Evolutionary conservation across 495 filamentous ascomycete genomes (phyloP).

Genomic region (Penicillium argentinense): DNA sequence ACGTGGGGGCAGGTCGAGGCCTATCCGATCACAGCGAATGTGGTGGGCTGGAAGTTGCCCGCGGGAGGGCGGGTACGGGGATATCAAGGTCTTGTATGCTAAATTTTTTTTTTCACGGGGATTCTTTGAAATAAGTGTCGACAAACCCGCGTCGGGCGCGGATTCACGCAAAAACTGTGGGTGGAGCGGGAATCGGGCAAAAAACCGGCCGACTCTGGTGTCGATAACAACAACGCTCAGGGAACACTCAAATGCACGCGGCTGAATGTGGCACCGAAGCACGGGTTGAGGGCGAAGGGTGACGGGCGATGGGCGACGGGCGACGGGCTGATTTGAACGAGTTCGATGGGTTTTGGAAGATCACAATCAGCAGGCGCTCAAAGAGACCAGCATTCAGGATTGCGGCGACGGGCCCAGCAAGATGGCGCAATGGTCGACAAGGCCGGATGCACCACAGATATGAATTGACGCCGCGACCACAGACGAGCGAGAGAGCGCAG

Average conservation of each 20-base stretch:
- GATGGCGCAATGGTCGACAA: conserved; percentile 21
- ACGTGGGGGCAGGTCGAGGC: too few species aligned
- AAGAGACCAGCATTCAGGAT: conserved; percentile 12
- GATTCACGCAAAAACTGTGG: conserved; percentile 18
- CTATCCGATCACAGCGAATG: too few species aligned
- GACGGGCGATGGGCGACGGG: background rate
- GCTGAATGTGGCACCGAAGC: background rate
- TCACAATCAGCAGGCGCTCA: conserved; percentile 8
- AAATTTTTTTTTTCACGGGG: too few species aligned
- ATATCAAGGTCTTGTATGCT: too few species aligned
- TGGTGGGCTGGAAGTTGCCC: too few species aligned
- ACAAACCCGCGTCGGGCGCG: background rate
- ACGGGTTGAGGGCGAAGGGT: background rate
- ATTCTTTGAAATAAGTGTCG: too few species aligned
- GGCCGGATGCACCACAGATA: conserved; percentile 1
- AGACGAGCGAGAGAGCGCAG: conserved; percentile 1
- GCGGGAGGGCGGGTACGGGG: too few species aligned
- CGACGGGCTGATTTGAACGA: background rate
- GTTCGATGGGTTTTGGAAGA: background rate
- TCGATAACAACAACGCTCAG: background rate
- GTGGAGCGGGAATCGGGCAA: conserved; percentile 12
- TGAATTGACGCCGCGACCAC: background rate
- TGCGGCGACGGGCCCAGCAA: background rate
- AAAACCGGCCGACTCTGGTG: conserved; percentile 11
- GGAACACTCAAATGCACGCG: background rate